Evolutionary conservation across 1,284 basidiomycete species (phyloP), one percentile per base, ranked within the genome.

Genomic region (Cutaneotrichosporon sp.): DNA sequence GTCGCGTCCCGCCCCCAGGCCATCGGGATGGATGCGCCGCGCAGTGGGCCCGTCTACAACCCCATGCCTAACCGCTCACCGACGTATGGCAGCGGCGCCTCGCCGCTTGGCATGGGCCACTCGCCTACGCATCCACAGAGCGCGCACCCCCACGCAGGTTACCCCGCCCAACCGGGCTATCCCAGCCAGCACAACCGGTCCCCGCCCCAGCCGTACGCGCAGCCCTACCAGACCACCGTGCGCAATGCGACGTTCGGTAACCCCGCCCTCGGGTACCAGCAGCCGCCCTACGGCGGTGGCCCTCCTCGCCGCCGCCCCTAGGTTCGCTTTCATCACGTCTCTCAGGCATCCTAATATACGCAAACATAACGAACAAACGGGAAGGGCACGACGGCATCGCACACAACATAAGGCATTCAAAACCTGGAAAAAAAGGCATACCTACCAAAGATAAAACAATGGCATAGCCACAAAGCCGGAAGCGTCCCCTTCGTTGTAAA

Each of bases 21-120:
- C 10, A 46, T 48, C 17, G 20, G 44, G n/a, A 56, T 56, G 54
- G 54, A 56, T 47, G 46, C 45, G 25, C 53, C 53, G 17, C 12
- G 24, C 22, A 9, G 37, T 12, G 37, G 37, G 20, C 37, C 37
- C 9, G 20, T 12, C 19, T 24, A 38, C 22, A 12, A 7, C 16
- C 37, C 20, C 19, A 3, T 20, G n/a, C 19, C 20, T 12, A 22
- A 38, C 37, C 37, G 22, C n/a, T 35, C 34, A 12, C 37, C 37
- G 8, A 19, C 37, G 29, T 31, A 31, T 14, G 29, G 10, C 29
- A 14, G 29, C 29, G 10, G 29, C 14, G n/a, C n/a, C n/a, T 31
- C 29, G 29, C 29, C 29, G 29, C 14, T 10, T 14, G 29, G 29
- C 29, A 31, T 14, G 29, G 29, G 9, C 10, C 20, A 24, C 22